Evolutionary conservation across 345 rosid species (phyloP).

Genomic region (Camelina hispida): DNA sequence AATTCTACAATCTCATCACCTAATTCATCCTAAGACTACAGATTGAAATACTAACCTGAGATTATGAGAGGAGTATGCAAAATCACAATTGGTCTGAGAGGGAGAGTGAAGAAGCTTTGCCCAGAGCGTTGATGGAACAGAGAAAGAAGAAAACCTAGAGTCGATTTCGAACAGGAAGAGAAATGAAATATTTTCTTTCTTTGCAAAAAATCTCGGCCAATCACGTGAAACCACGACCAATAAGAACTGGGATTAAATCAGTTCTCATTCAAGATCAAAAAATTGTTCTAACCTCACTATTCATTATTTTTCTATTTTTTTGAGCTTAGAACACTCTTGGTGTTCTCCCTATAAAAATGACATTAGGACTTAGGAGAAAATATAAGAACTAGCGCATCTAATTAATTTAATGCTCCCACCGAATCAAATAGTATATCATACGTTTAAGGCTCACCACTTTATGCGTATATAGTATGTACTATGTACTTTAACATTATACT

Average conservation of each 20-base stretch:
- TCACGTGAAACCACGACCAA: no score
- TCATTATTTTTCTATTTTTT: no score
- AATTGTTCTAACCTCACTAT: no score
- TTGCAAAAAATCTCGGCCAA: no score
- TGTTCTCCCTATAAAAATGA: no score
- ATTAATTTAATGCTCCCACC: slow-evolving; percentile 21
- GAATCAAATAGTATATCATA: slow-evolving; percentile 7
- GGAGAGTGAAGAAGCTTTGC: not conserved
- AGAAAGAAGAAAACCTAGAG: no score
- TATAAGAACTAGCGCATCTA: slow-evolving; percentile 1
- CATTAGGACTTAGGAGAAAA: not conserved
- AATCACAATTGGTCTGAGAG: not conserved
- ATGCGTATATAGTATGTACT: not conserved
- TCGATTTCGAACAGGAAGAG: no score
- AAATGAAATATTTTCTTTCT: no score
- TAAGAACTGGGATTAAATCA: no score
- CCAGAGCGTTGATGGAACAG: no score
- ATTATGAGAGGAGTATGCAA: not conserved
- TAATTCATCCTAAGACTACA: not conserved
- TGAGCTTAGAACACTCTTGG: no score
- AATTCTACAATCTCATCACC: not conserved
- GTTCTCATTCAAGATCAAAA: no score
- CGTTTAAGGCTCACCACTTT: not conserved
- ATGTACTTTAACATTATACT: not conserved
- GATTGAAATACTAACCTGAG: slow-evolving; percentile 26